These are phyloP conservation scores for Plectosphaerella cucumerina DNA, from an alignment of 2,329 filamentous ascomycete species.

Conservation along the genomic window DNA sequence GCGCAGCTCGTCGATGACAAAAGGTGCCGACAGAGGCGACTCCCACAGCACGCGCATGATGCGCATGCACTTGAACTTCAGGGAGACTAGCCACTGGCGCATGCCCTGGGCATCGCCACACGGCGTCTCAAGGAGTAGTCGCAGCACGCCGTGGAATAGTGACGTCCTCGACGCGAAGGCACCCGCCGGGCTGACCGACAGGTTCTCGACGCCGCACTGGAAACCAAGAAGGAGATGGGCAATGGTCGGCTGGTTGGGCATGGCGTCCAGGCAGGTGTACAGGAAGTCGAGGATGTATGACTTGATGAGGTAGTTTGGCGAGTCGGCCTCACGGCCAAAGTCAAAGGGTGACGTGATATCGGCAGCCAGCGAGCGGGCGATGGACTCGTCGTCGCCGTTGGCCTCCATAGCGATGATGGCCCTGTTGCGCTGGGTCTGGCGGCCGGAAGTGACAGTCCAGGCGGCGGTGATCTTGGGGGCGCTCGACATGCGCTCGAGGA, in stretches of 20 bases:
- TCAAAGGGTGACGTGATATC: constrained; percentile 69
- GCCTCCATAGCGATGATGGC: constrained; percentile 85
- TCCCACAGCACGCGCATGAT: constrained; percentile 80
- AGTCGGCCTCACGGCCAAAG: constrained; percentile 63
- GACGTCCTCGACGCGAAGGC: constrained; percentile 69
- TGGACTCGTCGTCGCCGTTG: constrained; percentile 74
- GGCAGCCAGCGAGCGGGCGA: constrained; percentile 67
- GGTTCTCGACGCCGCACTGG: constrained; percentile 64
- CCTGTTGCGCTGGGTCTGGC: constrained; percentile 63
- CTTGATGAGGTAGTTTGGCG: constrained; percentile 76
- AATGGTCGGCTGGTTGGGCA: constrained; percentile 75
- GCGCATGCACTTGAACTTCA: constrained; percentile 66
- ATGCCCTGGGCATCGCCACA: constrained; percentile 58
- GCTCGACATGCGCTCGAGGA: constrained; percentile 81
- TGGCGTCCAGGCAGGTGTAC: constrained; percentile 71
- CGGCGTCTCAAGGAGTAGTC: constrained; percentile 66
- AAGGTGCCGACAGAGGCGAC: constrained; percentile 69
- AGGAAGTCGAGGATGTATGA: constrained; percentile 82
- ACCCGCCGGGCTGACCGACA: constrained; percentile 65
- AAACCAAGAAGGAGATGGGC: constrained; percentile 91
- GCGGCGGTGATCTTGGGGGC: constrained; percentile 76
- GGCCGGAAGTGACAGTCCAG: constrained; percentile 38
- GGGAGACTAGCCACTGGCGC: constrained; percentile 62
- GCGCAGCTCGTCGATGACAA: constrained; percentile 77
- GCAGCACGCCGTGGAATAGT: constrained; percentile 77